Conservation (phyloP, 2,329 filamentous ascomycete species). For the Alternaria sp. region DNA sequence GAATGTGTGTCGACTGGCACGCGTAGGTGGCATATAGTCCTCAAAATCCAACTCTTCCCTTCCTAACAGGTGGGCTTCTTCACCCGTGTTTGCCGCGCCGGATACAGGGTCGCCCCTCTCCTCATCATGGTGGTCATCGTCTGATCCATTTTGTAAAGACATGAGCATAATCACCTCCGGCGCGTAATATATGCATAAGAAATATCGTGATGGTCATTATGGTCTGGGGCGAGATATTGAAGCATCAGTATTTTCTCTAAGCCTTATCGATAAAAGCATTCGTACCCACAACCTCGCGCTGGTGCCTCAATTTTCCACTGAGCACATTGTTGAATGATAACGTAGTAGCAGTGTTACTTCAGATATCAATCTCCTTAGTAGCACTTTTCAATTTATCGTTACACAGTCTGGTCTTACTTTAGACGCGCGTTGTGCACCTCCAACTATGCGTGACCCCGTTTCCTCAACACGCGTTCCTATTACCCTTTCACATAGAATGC, state of each 20-base stretch:
- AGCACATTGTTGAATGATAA: not conserved
- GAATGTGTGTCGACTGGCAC: slow-evolving; percentile 12
- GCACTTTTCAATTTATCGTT: not conserved
- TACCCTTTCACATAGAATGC: not conserved
- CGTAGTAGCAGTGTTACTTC: not conserved
- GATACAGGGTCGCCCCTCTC: slow-evolving; percentile 16
- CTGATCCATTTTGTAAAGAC: not conserved
- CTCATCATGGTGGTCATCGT: slow-evolving; percentile 9
- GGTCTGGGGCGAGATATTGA: not conserved
- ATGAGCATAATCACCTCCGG: slow-evolving; percentile 7
- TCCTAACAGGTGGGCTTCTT: slow-evolving; percentile 40
- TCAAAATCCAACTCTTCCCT: slow-evolving; percentile 40
- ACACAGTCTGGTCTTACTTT: not conserved
- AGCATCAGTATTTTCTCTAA: not conserved
- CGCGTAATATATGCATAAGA: not conserved
- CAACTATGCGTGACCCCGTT: not conserved
- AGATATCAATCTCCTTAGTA: not conserved
- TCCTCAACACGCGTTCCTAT: not conserved
- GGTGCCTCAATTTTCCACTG: not conserved
- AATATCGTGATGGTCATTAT: not conserved
- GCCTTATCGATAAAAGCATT: slow-evolving; percentile 8
- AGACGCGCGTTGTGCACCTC: not conserved
- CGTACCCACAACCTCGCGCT: not conserved
- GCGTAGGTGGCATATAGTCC: slow-evolving; percentile 19
- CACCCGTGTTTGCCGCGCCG: slow-evolving; percentile 25